These are phyloP conservation scores for Colletotrichum theobromicola DNA, from an alignment of 2,329 filamentous ascomycete genomes.

Conservation along the genomic window DNA sequence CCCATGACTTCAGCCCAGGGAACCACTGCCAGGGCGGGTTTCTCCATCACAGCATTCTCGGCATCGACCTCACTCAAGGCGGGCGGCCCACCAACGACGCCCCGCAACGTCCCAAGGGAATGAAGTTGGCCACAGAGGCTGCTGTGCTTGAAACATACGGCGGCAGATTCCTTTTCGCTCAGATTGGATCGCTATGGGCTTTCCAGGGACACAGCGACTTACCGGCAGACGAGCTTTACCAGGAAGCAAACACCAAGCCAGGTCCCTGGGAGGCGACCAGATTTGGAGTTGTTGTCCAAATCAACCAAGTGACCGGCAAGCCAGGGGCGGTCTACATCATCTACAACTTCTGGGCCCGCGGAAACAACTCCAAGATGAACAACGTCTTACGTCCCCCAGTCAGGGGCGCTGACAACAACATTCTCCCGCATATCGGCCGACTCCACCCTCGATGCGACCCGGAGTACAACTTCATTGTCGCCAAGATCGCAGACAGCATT, in stretches of 20 bases:
- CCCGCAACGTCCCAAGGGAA: too few relatives aligned
- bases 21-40: too few relatives aligned
- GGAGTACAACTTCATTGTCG: not conserved
- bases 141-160: too few relatives aligned
- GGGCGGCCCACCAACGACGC: too few relatives aligned
- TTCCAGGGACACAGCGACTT: too few relatives aligned
- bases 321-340: not conserved
- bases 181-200: not conserved
- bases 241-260: too few relatives aligned
- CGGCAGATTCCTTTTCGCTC: too few relatives aligned
- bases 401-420: not conserved
- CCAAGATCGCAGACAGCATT: not conserved
- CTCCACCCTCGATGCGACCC: not conserved
- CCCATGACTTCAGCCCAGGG: not conserved
- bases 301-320: not conserved
- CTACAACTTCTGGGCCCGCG: not conserved
- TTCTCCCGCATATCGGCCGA: not conserved
- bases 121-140: too few relatives aligned
- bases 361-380: not conserved
- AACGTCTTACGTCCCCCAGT: not conserved
- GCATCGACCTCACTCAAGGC: too few relatives aligned
- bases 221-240: too few relatives aligned
- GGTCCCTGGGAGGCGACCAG: not conserved
- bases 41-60: not conserved
- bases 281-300: not conserved